Evolutionary conservation across 148 eudicot genomes (phyloP), one percentile per base, ranked within the genome.

Genomic region (Rhododendron vialii): DNA sequence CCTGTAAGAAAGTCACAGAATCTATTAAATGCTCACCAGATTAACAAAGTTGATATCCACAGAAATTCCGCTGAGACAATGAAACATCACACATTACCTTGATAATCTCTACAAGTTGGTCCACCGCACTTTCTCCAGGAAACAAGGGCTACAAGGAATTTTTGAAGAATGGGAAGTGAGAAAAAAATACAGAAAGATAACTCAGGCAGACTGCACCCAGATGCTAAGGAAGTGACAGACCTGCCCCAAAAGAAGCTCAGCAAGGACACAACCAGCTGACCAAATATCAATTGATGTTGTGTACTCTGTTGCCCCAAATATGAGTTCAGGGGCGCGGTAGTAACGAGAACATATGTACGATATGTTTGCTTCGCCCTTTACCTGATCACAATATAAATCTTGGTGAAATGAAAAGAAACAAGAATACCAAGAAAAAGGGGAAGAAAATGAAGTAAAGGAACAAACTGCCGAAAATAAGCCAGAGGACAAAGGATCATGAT

Each of bases 121-220:
- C 99, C 30, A 94, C 98, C 43, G 99, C 98, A 92, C 92, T 96
- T 90, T 95, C 98, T 86, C 98, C 96, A 26, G 98, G 95, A 88
- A 95, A 95, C 63, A 85, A 78, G 73, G 82, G 93, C 93, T 91
- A 48, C 13, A 30, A 75, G 33, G 55, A 41, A 80, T 48, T 41
- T 48, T 14, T 67, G 12, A 55, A 76, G 50, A 74, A 74, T 11
- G 48, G 55, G 9, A 55, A 55, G 73, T 86, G 24, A 82, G 82
- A 24, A 84, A 79, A 30, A 50, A 15, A 30, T 61, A 63, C 30
- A 45, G 30, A 28, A 33, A 48, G 45, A 41, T 7, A 85, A 63
- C 2, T 35, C 24, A 6, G 59, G 65, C 45, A 22, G 67, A 84
- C 67, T 17, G 38, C 14, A 59, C 24, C 7, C 14, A 74, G 45